Conservation (phyloP, 2,329 filamentous ascomycete genomes). For the Sclerotinia nivalis region DNA sequence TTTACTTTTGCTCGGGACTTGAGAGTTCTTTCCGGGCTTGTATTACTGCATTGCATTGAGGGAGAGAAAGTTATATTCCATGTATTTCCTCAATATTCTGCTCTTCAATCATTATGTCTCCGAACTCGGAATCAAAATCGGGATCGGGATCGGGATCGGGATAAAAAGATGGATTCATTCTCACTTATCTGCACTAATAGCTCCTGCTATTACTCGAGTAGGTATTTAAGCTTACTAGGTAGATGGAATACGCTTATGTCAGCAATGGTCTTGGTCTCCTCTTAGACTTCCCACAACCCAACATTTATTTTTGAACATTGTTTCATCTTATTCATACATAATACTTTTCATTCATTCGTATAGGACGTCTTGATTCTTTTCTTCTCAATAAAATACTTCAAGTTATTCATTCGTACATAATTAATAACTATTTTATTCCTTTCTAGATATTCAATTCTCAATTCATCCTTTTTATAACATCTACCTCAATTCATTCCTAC, state of each 20-base stretch:
- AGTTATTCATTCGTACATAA: too few relatives aligned
- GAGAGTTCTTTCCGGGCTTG: neutral
- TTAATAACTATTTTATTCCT: neutral
- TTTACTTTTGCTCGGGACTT: neutral
- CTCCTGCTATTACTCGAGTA: too few relatives aligned
- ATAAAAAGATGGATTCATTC: neutral
- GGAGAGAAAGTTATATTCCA: neutral
- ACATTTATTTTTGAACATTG: neutral
- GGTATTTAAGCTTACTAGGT: neutral
- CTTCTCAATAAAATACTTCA: too few relatives aligned
- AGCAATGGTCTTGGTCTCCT: neutral
- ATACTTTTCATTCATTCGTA: neutral
- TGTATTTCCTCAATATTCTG: neutral
- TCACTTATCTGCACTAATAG: neutral
- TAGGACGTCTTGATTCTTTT: too few relatives aligned
- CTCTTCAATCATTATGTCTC: neutral
- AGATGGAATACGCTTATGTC: neutral
- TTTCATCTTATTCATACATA: neutral
- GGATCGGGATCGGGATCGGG: too few relatives aligned
- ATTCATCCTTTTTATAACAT: neutral
- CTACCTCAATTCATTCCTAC: neutral
- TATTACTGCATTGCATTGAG: too few relatives aligned
- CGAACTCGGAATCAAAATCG: neutral
- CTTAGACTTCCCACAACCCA: neutral
- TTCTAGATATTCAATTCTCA: neutral